phyloP scores from a whole-genome alignment of 352 stramenopile species.

The Phytophthora cactorum region DNA sequence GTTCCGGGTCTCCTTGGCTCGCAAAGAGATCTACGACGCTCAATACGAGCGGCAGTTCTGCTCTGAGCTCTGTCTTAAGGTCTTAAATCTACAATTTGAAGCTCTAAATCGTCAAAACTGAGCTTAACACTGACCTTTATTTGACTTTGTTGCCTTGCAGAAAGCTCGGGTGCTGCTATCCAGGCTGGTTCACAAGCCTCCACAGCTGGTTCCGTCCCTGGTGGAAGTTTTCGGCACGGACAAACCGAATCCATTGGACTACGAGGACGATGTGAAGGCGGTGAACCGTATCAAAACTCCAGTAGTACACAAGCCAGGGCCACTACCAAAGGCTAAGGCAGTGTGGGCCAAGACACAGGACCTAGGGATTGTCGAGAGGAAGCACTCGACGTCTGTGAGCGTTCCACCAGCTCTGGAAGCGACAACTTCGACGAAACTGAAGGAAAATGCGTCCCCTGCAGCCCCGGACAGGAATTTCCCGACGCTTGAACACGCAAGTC shows the following conservation, averaged over 20 bases:
- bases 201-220: constrained; percentile 82
- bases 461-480: constrained; percentile 60
- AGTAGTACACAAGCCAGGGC: constrained; percentile 10
- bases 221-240: constrained; percentile 82
- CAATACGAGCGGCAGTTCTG: constrained; percentile 85
- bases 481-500: constrained; percentile 56
- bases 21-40: constrained; percentile 85
- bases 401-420: constrained; percentile 31
- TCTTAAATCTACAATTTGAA: constrained; percentile 21
- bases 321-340: constrained; percentile 52
- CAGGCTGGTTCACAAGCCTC: constrained; percentile 73
- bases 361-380: constrained; percentile 72
- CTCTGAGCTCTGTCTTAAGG: constrained; percentile 70
- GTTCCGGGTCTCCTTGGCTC: constrained; percentile 74
- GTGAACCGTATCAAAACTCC: constrained; percentile 5
- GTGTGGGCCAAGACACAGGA: constrained; percentile 82
- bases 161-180: constrained; percentile 75
- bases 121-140: not conserved
- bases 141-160: constrained; percentile 37
- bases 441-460: constrained; percentile 48
- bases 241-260: constrained; percentile 73
- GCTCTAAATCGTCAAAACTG: not conserved
- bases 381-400: constrained; percentile 36
- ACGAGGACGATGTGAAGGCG: constrained; percentile 43
- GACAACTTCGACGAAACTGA: constrained; percentile 31